Conservation (phyloP, 2,329 filamentous ascomycete species). For the Aureobasidium namibiae region DNA sequence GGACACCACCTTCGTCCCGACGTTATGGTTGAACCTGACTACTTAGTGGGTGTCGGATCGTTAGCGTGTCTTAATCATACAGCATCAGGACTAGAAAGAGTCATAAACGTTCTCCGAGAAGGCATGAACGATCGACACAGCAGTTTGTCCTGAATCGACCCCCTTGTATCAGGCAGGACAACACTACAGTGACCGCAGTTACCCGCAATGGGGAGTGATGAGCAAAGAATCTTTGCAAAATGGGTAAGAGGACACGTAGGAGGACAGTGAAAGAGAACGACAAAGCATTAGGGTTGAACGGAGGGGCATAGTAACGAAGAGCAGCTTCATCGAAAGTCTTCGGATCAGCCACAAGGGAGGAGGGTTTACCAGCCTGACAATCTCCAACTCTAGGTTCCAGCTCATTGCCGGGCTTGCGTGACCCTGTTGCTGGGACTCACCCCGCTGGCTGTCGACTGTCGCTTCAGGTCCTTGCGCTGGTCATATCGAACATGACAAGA, state of each 20-base stretch:
- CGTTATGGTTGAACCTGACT: not conserved
- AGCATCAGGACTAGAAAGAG: not conserved
- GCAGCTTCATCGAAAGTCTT: not conserved
- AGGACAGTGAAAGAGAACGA: not conserved
- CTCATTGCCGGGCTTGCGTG: not conserved
- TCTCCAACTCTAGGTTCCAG: not conserved
- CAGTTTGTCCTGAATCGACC: not conserved
- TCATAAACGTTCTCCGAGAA: not conserved
- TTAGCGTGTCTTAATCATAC: conserved; percentile 1
- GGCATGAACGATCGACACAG: not conserved
- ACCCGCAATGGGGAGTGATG: not conserved
- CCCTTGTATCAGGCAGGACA: not conserved
- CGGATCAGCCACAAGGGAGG: not conserved
- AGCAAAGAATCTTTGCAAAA: not conserved
- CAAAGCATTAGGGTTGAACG: not conserved
- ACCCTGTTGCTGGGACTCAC: not conserved
- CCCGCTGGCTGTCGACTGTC: not conserved
- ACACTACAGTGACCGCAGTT: not conserved
- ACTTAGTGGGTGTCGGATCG: not conserved
- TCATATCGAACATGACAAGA: not conserved
- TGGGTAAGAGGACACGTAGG: no score
- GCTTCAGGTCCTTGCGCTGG: not conserved
- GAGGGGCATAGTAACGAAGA: not conserved
- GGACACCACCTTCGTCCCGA: not conserved
- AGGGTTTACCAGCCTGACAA: not conserved